These are phyloP conservation scores for Suillus brevipes DNA, from an alignment of 768 basidiomycete genomes.

Conservation along the genomic window DNA sequence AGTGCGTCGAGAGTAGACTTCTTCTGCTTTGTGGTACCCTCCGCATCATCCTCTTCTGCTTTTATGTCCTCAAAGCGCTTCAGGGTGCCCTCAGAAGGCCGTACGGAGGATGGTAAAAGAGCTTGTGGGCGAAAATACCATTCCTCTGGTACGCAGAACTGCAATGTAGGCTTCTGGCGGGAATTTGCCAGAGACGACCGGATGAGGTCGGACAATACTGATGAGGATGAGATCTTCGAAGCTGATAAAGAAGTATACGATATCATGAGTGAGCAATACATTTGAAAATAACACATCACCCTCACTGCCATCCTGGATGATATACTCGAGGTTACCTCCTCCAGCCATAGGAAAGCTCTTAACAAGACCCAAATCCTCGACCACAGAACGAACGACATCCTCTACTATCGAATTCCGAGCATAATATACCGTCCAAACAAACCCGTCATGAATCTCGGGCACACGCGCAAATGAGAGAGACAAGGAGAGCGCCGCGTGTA, in stretches of 20 bases:
- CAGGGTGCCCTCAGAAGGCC: constrained; percentile 54
- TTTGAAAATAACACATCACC: constrained; percentile 41
- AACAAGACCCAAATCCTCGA: constrained; percentile 69
- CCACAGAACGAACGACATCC: constrained; percentile 51
- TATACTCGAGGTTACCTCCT: constrained; percentile 69
- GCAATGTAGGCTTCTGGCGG: constrained; percentile 48
- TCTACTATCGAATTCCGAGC: constrained; percentile 54
- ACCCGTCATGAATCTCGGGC: constrained; percentile 77
- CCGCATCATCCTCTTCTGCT: constrained; percentile 43
- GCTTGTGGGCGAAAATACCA: constrained; percentile 76
- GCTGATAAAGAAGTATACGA: constrained; percentile 35
- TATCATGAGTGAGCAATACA: constrained; percentile 8
- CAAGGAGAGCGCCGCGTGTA: constrained; percentile 59
- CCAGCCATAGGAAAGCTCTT: constrained; percentile 66
- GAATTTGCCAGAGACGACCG: constrained; percentile 42
- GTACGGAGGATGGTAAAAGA: constrained; percentile 49
- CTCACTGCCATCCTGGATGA: constrained; percentile 52
- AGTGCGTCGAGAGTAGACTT: constrained; percentile 33
- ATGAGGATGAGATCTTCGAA: constrained; percentile 45
- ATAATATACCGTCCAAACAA: constrained; percentile 64
- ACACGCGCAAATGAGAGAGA: constrained; percentile 61
- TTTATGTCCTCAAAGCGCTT: constrained; percentile 45
- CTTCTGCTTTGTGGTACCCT: constrained; percentile 63
- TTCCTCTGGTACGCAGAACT: constrained; percentile 73
- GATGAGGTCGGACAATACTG: constrained; percentile 44